Conservation (phyloP, 257 asterid genomes). For the Solanum sejunctum region DNA sequence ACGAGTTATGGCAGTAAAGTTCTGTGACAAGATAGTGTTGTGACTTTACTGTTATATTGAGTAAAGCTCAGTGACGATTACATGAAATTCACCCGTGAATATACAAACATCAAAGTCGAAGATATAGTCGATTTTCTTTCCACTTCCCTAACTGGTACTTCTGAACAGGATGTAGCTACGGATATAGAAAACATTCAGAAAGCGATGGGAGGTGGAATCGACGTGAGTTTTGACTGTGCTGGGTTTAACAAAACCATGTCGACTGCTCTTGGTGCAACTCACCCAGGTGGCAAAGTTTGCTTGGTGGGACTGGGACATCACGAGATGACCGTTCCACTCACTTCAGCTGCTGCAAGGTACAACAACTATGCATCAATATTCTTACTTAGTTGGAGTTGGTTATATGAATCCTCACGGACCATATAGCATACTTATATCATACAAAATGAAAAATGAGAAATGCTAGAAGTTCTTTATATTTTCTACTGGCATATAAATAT, state of each 20-base stretch:
- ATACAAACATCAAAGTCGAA: background rate
- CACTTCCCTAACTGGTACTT: background rate
- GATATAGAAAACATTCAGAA: slow-evolving; percentile 55
- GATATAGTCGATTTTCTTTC: background rate
- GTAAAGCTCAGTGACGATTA: background rate
- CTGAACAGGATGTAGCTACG: slow-evolving; percentile 45
- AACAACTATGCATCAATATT: background rate
- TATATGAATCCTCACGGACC: background rate
- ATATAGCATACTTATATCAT: background rate
- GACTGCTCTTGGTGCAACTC: slow-evolving; percentile 72
- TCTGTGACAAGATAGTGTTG: background rate
- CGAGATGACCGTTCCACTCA: slow-evolving; percentile 71
- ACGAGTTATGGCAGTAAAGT: background rate
- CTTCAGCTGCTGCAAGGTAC: slow-evolving; percentile 88
- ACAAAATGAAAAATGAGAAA: background rate
- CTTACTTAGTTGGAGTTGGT: background rate
- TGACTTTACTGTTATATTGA: background rate
- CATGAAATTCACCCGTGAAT: background rate
- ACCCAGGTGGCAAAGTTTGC: slow-evolving; percentile 85
- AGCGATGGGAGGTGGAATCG: slow-evolving; percentile 47
- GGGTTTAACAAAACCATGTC: slow-evolving; percentile 84
- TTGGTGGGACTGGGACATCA: slow-evolving; percentile 83
- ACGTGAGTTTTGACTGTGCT: slow-evolving; percentile 72
- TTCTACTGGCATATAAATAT: background rate
- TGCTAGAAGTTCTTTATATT: background rate